Conservation (phyloP, 169 alveolate genomes). For the Nephromyces sp. region DNA sequence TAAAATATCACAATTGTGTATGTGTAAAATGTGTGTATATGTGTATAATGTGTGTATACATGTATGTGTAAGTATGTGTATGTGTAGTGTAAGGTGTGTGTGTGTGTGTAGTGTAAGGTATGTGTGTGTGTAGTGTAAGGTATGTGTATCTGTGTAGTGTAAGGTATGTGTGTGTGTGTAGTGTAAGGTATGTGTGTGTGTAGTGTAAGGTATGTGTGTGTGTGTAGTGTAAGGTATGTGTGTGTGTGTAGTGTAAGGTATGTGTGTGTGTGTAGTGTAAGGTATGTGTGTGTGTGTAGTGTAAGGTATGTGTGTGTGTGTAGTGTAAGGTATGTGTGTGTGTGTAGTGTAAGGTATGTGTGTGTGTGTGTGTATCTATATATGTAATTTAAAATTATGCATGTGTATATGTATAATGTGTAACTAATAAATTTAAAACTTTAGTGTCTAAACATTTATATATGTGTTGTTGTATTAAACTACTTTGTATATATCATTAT, state of each 20-base stretch:
- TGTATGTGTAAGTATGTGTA: not conserved
- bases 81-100: not conserved
- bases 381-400: not conserved
- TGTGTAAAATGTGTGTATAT: not conserved
- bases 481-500: not conserved
- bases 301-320: too few relatives aligned
- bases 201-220: too few relatives aligned
- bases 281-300: too few relatives aligned
- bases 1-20: not conserved
- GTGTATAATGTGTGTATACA: slow-evolving; percentile 1
- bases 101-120: not conserved
- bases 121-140: not conserved
- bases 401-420: not conserved
- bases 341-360: too few relatives aligned
- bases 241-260: too few relatives aligned
- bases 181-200: too few relatives aligned
- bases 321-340: too few relatives aligned
- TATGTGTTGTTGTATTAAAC: not conserved
- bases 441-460: not conserved
- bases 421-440: not conserved
- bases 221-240: too few relatives aligned
- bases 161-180: too few relatives aligned
- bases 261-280: too few relatives aligned
- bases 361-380: too few relatives aligned
- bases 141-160: not conserved